phyloP scores from a whole-genome alignment of 2,329 filamentous ascomycete species.

The Coniochaeta sp. region DNA sequence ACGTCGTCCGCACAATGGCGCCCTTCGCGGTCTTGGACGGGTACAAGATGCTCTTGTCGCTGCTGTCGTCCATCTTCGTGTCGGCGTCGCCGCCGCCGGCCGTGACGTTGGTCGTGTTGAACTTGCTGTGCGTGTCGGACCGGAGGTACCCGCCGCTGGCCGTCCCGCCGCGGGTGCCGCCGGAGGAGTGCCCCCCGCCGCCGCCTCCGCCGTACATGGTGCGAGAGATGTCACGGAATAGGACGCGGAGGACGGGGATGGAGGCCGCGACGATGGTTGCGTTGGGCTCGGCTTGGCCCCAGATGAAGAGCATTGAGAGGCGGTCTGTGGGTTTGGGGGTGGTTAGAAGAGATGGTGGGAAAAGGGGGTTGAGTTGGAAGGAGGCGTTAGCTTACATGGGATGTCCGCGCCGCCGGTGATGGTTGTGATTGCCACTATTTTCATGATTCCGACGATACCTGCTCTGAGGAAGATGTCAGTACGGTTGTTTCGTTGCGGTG shows the following conservation, averaged over 20 bases:
- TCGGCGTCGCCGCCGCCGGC: too few relatives aligned
- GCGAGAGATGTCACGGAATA: constrained; percentile 5
- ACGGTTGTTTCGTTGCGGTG: too few relatives aligned
- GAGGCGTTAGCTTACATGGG: constrained; percentile 1
- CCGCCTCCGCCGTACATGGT: constrained; percentile 1
- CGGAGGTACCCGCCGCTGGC: constrained; percentile 4
- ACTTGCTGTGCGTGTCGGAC: constrained; percentile 4
- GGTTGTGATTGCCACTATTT: constrained; percentile 3
- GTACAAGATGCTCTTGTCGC: constrained; percentile 8
- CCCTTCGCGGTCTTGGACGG: not conserved
- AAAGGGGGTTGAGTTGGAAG: not conserved
- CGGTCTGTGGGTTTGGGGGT: constrained; percentile 1
- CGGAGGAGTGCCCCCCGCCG: not conserved
- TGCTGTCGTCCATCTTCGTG: constrained; percentile 12
- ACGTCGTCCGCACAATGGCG: constrained; percentile 5
- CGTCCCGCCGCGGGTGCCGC: not conserved
- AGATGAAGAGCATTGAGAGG: constrained; percentile 9
- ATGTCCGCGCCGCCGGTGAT: constrained; percentile 8
- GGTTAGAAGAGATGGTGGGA: not conserved
- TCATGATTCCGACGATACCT: constrained; percentile 4
- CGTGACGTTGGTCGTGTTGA: constrained; percentile 19
- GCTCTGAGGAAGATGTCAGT: not conserved
- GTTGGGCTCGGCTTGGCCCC: constrained; percentile 10
- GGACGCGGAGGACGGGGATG: constrained; percentile 9
- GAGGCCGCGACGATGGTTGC: constrained; percentile 10